Conservation (phyloP, 2,329 filamentous ascomycete species). For the Orbilia ellipsospora region DNA sequence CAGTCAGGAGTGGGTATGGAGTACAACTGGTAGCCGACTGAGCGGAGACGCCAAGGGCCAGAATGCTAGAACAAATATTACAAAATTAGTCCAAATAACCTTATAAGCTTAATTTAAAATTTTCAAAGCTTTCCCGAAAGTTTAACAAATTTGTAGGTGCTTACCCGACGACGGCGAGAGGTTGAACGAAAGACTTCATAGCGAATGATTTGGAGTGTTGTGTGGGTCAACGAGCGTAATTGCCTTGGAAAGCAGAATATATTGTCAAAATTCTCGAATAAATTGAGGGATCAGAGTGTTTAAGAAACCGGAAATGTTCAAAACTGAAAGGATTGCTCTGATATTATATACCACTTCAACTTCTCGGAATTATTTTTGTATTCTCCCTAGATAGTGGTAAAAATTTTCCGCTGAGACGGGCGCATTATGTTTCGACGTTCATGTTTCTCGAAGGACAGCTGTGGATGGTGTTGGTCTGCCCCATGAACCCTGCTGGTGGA, state of each 20-base stretch:
- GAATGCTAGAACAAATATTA: conserved; percentile 7
- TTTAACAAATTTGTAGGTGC: not conserved
- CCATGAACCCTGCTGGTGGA: conserved; percentile 9
- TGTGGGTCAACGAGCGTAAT: not conserved
- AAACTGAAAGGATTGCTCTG: no score
- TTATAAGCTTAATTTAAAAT: not conserved
- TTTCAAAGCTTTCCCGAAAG: not conserved
- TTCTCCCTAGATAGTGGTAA: not conserved
- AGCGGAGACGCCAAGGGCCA: conserved; percentile 9
- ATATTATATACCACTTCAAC: not conserved
- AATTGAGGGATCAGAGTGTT: no score
- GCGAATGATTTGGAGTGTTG: not conserved
- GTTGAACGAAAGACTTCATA: conserved; percentile 25
- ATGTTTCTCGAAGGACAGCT: conserved; percentile 15
- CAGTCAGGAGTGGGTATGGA: conserved; percentile 11
- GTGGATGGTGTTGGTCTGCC: conserved; percentile 9
- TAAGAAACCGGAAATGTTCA: no score
- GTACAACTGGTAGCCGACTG: conserved; percentile 23
- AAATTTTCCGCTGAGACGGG: not conserved
- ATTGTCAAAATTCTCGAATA: no score
- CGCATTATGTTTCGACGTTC: not conserved
- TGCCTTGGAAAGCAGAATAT: no score
- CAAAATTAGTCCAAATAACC: not conserved
- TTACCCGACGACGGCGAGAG: conserved; percentile 10
- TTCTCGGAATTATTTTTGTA: not conserved